phyloP scores from a whole-genome alignment of 257 asterid species.

The Euphrasia confusa region DNA sequence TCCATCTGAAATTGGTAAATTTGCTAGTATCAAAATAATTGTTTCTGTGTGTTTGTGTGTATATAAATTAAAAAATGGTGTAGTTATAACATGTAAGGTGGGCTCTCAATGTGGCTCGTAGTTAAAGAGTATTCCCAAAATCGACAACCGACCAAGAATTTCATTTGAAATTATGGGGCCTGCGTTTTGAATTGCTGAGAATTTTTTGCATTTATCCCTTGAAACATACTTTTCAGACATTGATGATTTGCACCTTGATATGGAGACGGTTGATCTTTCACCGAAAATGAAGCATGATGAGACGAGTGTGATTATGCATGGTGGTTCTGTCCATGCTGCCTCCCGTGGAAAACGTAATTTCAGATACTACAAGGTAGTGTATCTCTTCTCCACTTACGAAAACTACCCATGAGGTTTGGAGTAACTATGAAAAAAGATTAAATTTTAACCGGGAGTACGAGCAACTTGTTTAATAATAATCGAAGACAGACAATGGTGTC shows the following conservation, averaged over 20 bases:
- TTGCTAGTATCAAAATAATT: not conserved
- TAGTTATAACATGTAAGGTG: no score
- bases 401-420: no score
- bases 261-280: constrained; percentile 63
- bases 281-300: constrained; percentile 31
- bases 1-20: constrained; percentile 39
- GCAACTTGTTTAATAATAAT: no score
- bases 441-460: no score
- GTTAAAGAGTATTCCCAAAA: no score
- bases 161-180: no score
- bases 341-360: constrained; percentile 42
- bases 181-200: no score
- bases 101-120: no score
- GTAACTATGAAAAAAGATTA: no score
- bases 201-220: no score
- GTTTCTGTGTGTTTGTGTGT: not conserved
- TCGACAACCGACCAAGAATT: no score
- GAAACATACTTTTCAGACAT: no score
- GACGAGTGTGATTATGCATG: constrained; percentile 23
- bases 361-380: constrained; percentile 60
- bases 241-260: constrained; percentile 19
- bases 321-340: constrained; percentile 25
- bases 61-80: not conserved
- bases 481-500: not conserved
- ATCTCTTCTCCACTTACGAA: constrained; percentile 13